Percentiles rank a stretch among this genome's conserved stretches.
Conservation (phyloP, 2,329 filamentous ascomycete species). For the Xylariaceae sp. region DNA sequence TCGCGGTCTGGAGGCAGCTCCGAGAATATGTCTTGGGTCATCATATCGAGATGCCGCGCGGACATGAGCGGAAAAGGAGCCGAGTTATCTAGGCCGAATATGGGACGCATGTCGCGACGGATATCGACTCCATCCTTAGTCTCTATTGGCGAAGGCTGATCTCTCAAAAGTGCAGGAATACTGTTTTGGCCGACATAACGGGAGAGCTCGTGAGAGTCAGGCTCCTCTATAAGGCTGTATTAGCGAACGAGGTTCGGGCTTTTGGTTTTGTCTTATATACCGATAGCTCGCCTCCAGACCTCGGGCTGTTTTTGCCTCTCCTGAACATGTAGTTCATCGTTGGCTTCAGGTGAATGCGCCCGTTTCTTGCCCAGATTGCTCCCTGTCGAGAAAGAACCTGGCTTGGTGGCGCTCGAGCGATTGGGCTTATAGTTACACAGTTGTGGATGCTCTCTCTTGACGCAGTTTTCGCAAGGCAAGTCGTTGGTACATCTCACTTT, state of each 20-base stretch:
- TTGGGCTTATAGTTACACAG: slow-evolving; percentile 67
- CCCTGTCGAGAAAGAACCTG: slow-evolving; percentile 28
- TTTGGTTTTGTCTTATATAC: slow-evolving; percentile 16
- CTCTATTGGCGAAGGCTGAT: slow-evolving; percentile 53
- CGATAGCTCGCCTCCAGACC: slow-evolving; percentile 30
- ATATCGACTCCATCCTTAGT: slow-evolving; percentile 53
- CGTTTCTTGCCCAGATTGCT: slow-evolving; percentile 36
- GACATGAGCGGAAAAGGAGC: slow-evolving; percentile 67
- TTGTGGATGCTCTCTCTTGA: slow-evolving; percentile 61
- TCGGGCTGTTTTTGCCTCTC: slow-evolving; percentile 33
- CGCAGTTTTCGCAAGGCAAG: slow-evolving; percentile 64
- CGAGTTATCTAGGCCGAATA: slow-evolving; percentile 61
- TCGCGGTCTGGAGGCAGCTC: slow-evolving; percentile 62
- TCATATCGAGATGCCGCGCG: slow-evolving; percentile 53
- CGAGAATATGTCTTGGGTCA: slow-evolving; percentile 57
- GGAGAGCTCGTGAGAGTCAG: slow-evolving; percentile 49
- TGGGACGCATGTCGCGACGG: slow-evolving; percentile 62
- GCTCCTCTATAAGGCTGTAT: slow-evolving; percentile 39
- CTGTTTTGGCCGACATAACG: slow-evolving; percentile 65
- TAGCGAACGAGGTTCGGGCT: slow-evolving; percentile 3
- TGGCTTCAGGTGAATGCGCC: slow-evolving; percentile 39
- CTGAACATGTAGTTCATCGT: slow-evolving; percentile 33
- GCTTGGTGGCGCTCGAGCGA: slow-evolving; percentile 37
- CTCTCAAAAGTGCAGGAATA: slow-evolving; percentile 61
- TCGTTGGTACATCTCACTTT: slow-evolving; percentile 69